Conservation (phyloP, 2,329 filamentous ascomycete species). For the Aspergillus transmontanensis region DNA sequence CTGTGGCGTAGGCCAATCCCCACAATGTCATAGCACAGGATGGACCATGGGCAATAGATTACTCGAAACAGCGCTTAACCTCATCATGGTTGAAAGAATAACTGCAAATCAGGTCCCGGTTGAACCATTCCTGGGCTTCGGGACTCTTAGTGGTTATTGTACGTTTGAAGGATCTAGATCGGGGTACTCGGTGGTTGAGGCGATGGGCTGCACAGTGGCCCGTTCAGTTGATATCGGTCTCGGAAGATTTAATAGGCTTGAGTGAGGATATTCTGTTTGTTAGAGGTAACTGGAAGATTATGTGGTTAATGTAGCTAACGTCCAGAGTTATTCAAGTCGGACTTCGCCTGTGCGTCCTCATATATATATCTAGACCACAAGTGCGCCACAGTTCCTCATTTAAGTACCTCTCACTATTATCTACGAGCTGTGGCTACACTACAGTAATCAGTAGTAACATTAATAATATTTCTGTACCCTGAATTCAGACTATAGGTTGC, state of each 20-base stretch:
- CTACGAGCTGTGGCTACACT: too few relatives aligned
- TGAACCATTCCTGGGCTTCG: slow-evolving; percentile 42
- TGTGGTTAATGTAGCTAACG: not conserved
- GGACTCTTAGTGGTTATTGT: slow-evolving; percentile 29
- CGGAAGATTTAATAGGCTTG: not conserved
- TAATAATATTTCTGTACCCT: not conserved
- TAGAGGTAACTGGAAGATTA: not conserved
- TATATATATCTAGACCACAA: not conserved
- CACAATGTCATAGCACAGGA: slow-evolving; percentile 42
- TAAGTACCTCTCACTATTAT: not conserved
- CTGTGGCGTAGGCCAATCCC: slow-evolving; percentile 62
- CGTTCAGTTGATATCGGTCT: not conserved
- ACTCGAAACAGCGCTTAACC: slow-evolving; percentile 37
- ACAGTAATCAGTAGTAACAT: not conserved
- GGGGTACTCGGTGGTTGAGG: slow-evolving; percentile 29
- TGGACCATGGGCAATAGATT: slow-evolving; percentile 32
- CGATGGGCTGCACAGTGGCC: not conserved
- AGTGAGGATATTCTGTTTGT: not conserved
- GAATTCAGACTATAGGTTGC: not conserved
- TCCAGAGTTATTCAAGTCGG: not conserved
- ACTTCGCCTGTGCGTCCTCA: not conserved
- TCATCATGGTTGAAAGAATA: slow-evolving; percentile 46
- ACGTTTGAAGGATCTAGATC: slow-evolving; percentile 40
- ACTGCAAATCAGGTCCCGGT: slow-evolving; percentile 41
- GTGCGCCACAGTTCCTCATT: not conserved